A percentile compares a stretch with the other conserved stretches of the same genome.
Conservation (phyloP, 2,329 filamentous ascomycete genomes). For the Calonectria hawksworthii region DNA sequence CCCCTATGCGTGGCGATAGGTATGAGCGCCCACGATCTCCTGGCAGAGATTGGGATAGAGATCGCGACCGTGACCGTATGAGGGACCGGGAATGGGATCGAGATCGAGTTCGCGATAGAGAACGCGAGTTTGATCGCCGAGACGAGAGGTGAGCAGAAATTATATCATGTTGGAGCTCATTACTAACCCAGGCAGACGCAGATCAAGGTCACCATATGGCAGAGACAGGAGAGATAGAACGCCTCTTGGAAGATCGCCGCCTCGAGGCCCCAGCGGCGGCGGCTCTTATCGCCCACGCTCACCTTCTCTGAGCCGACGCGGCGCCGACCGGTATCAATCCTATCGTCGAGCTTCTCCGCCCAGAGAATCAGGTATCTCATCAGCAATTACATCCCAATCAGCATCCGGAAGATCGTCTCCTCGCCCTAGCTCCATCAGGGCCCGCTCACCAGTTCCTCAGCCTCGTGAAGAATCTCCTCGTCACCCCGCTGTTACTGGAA, state of each 20-base stretch:
- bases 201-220: constrained; percentile 68
- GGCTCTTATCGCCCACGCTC: constrained; percentile 68
- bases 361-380: constrained; percentile 64
- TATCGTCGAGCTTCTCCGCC: constrained; percentile 63
- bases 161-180: not conserved
- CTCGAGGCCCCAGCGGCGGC: constrained; percentile 48
- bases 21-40: constrained; percentile 57
- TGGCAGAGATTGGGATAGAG: constrained; percentile 53
- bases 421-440: constrained; percentile 61
- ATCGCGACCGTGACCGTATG: constrained; percentile 47
- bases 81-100: constrained; percentile 48
- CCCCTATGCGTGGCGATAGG: constrained; percentile 53
- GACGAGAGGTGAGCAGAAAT: constrained; percentile 55
- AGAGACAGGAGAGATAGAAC: constrained; percentile 59
- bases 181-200: constrained; percentile 56
- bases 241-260: constrained; percentile 47
- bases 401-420: constrained; percentile 67
- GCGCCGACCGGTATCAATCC: constrained; percentile 58
- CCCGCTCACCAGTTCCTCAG: constrained; percentile 62
- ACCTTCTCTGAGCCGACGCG: constrained; percentile 64
- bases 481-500: constrained; percentile 40
- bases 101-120: constrained; percentile 49
- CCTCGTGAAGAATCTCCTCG: constrained; percentile 57
- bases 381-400: constrained; percentile 64
- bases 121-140: constrained; percentile 56